phyloP scores from a whole-genome alignment of 306 rosid genomes.

The Dryas drummondii region DNA sequence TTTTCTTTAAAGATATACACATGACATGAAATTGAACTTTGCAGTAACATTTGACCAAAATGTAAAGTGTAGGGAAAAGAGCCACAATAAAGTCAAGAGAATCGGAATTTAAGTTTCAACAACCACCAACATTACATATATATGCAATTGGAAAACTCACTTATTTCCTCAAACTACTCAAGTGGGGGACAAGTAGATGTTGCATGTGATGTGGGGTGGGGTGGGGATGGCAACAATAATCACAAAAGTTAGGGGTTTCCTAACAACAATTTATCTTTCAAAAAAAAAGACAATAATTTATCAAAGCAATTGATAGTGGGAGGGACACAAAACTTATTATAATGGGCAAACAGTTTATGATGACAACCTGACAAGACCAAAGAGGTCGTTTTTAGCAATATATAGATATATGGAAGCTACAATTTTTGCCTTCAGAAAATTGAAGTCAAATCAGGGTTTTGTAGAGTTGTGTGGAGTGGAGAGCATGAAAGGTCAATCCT shows the following conservation, averaged over 20 bases:
- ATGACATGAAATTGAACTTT: slow-evolving; percentile 27
- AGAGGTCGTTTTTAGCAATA: not conserved
- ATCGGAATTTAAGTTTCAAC: slow-evolving; percentile 27
- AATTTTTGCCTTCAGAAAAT: not conserved
- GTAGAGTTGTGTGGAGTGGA: not conserved
- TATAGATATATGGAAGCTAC: not conserved
- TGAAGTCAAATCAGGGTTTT: not conserved
- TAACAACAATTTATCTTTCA: too few species aligned
- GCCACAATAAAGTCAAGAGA: slow-evolving; percentile 9
- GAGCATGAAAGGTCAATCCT: not conserved
- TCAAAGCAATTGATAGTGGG: too few species aligned
- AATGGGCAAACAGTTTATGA: too few species aligned
- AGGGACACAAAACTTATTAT: too few species aligned
- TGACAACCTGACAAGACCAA: too few species aligned
- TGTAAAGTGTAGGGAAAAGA: slow-evolving; percentile 11
- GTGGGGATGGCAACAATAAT: slow-evolving; percentile 4
- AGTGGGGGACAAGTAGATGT: slow-evolving; percentile 30
- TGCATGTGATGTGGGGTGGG: too few species aligned
- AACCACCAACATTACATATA: slow-evolving; percentile 18
- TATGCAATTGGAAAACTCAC: slow-evolving; percentile 17
- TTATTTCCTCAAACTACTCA: slow-evolving; percentile 25
- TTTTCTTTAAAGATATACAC: slow-evolving; percentile 15
- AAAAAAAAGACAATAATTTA: slow-evolving; percentile 3
- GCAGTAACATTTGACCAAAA: slow-evolving; percentile 51
- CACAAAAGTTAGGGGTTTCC: slow-evolving; percentile 5